Evolutionary conservation across 305 asterid genomes (phyloP), one percentile per base, ranked within the genome.

Genomic region (Fraxinus ornus): DNA sequence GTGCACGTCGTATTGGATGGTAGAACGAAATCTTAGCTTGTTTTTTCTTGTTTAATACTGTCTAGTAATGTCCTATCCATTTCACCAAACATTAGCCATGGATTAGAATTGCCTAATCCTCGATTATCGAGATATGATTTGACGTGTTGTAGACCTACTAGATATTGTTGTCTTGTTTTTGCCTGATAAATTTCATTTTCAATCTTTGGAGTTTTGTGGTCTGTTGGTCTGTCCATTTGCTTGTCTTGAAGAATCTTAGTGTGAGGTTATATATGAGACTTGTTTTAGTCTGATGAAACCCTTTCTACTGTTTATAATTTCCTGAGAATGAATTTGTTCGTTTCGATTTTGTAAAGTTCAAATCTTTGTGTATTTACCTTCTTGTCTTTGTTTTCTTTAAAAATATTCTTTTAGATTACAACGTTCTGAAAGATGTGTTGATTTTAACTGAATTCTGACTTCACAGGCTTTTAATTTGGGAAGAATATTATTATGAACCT

Each of bases 381-480:
- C 83, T 85, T 75, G 52, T 87, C 77, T 81, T 70, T 76, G 77
- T 85, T 83, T 82, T 80, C 24, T 72, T 73, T 17, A 74, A 10
- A 64, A 28, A 78, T 74, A 22, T 55, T 64, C 64, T 33, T 8
- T 39, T 24, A 7, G 62, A 79, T 30, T 36, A 55, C 28, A 73
- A 21, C 62, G 33, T 68, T 62, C 44, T 49, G 76, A 79, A 55
- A 41, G 73, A 60, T 44, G 78, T 62, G 44, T 68, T 80, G 52
- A 75, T 68, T 7, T 30, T 6, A 76, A 74, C 19, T 75, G 80
- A 28, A 71, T 82, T 85, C 80, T 81, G 77, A 68, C 81, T 81
- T 88, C 28, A 79, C 93, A 96, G 99, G 89, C 91, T 94, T 86
- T 92, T 96, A 88, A 90, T 94, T 74, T 93, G 97, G 98, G 98